phyloP scores from a whole-genome alignment of 768 basidiomycete genomes.

The Lepiota subincarnata region DNA sequence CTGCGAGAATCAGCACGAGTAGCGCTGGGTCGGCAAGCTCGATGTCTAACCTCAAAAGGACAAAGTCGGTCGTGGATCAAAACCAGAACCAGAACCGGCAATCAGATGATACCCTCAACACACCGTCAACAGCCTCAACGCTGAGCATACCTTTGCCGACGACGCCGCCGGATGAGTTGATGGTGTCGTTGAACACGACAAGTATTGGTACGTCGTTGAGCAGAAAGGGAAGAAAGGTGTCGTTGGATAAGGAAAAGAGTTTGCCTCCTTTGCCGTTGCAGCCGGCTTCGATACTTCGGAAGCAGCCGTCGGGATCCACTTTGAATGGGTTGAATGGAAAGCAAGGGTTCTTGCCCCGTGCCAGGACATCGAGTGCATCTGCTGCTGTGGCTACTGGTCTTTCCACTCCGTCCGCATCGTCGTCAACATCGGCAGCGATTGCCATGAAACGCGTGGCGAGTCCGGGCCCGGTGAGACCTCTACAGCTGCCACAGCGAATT shows the following conservation, averaged over 20 bases:
- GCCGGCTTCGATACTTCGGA: conserved; percentile 14
- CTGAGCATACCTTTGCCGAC: conserved; percentile 30
- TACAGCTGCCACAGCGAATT: conserved; percentile 28
- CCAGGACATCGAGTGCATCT: conserved; percentile 17
- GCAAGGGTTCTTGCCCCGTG: conserved; percentile 21
- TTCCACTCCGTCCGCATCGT: conserved; percentile 16
- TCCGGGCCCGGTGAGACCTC: conserved; percentile 22
- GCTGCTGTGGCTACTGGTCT: too few species aligned
- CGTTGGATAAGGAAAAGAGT: conserved; percentile 31
- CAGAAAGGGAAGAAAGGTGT: conserved; percentile 1
- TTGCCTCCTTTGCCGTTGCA: conserved; percentile 28
- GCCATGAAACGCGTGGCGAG: conserved; percentile 13
- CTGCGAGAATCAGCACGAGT: conserved; percentile 24
- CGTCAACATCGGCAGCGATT: conserved; percentile 12
- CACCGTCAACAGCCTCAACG: conserved; percentile 31
- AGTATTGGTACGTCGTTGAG: not conserved
- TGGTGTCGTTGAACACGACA: conserved; percentile 10
- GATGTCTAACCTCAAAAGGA: conserved; percentile 2
- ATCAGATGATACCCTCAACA: conserved; percentile 19
- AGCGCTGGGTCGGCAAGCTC: conserved; percentile 23
- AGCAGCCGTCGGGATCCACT: conserved; percentile 12
- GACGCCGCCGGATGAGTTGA: conserved; percentile 27
- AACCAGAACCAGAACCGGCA: conserved; percentile 9
- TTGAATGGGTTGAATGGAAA: conserved; percentile 3
- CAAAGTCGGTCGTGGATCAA: conserved; percentile 1